phyloP scores from a whole-genome alignment of 768 basidiomycete genomes.

The Mrakia frigida region DNA sequence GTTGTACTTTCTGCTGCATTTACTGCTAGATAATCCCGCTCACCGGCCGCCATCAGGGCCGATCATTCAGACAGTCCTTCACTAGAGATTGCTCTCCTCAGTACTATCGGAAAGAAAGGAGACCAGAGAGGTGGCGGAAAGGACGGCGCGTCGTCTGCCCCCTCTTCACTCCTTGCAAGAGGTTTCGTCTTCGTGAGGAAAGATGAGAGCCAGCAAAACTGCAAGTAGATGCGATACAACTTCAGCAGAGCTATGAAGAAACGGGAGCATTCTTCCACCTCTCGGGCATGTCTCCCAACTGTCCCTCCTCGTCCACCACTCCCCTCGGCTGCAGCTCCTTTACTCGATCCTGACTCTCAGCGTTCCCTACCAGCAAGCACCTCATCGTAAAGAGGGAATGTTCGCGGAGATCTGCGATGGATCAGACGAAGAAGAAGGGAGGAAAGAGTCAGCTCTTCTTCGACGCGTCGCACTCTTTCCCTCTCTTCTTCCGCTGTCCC shows the following conservation, averaged over 20 bases:
- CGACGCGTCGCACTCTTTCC: too few species aligned
- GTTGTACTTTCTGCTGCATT: too few species aligned
- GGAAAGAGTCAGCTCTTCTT: background rate
- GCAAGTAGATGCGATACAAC: too few species aligned
- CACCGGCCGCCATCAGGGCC: conserved; percentile 44
- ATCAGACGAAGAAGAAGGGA: background rate
- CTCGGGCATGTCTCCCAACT: conserved; percentile 29
- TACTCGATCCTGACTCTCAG: conserved; percentile 62
- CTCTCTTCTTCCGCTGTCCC: background rate
- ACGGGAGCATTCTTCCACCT: conserved; percentile 18
- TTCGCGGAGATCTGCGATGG: conserved; percentile 76
- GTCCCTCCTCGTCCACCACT: conserved; percentile 55
- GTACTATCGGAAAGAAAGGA: too few species aligned
- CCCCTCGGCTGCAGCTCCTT: conserved; percentile 30
- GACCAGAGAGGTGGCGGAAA: too few species aligned
- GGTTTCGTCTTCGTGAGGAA: too few species aligned
- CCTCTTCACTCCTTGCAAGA: background rate
- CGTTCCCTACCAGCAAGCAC: conserved; percentile 69
- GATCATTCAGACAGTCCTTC: conserved; percentile 44
- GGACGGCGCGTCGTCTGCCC: too few species aligned
- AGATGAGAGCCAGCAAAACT: too few species aligned
- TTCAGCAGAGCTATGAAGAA: background rate
- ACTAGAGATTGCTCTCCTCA: too few species aligned
- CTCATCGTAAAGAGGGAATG: conserved; percentile 81
- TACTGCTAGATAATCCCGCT: too few species aligned